phyloP scores from a whole-genome alignment of 2,329 filamentous ascomycete species.

The Alternaria arborescens region DNA sequence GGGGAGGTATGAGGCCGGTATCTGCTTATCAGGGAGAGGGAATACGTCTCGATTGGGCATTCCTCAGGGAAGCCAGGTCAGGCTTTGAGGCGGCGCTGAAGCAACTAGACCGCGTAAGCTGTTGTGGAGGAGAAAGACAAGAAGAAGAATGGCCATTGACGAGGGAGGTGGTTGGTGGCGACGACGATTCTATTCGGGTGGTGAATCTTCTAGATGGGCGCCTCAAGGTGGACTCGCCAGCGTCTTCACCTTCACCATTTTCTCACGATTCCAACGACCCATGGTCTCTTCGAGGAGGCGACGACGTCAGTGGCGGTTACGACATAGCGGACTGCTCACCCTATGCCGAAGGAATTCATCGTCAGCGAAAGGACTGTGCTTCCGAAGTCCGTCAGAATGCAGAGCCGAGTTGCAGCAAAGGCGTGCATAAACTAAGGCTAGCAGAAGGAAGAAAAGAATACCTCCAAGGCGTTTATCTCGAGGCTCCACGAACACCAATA shows the following conservation, averaged over 20 bases:
- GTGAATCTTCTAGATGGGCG: slow-evolving; percentile 6
- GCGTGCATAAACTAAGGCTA: not conserved
- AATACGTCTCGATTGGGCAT: not conserved
- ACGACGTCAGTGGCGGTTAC: not conserved
- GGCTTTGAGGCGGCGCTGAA: slow-evolving; percentile 4
- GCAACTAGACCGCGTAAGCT: slow-evolving; percentile 1
- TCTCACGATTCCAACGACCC: not conserved
- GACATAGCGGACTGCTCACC: not conserved
- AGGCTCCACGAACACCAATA: not conserved
- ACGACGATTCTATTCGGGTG: slow-evolving; percentile 4
- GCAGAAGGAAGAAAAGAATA: not conserved
- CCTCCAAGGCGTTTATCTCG: not conserved
- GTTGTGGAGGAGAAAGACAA: not conserved
- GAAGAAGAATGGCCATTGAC: not conserved
- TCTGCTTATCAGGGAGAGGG: slow-evolving; percentile 5
- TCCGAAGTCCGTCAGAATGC: not conserved
- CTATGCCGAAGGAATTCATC: not conserved
- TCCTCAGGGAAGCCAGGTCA: slow-evolving; percentile 1
- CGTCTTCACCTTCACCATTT: not conserved
- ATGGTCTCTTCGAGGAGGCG: not conserved
- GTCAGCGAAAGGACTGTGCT: slow-evolving; percentile 9
- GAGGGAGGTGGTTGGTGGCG: not conserved
- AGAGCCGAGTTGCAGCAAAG: not conserved
- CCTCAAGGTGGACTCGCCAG: not conserved
- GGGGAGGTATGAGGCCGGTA: not conserved